These are phyloP conservation scores for Drosera capensis DNA, from an alignment of 148 eudicot species.

Conservation along the genomic window DNA sequence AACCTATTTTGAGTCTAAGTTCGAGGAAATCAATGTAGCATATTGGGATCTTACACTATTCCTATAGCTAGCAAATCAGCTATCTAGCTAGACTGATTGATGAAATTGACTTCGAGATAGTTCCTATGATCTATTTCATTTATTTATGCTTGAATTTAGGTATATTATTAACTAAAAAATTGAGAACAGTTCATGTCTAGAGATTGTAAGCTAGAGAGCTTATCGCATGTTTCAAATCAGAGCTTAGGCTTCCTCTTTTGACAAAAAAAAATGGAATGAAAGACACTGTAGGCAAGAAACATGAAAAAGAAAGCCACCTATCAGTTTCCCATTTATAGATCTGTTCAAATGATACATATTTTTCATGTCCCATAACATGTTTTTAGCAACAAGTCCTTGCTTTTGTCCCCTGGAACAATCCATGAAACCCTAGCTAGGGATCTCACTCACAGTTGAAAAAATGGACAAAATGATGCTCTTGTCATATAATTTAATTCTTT, in stretches of 20 bases:
- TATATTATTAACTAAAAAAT: too few relatives aligned
- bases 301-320: conserved; percentile 6
- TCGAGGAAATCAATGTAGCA: too few relatives aligned
- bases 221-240: too few relatives aligned
- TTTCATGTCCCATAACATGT: conserved; percentile 14
- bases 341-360: conserved; percentile 28
- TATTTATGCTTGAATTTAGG: too few relatives aligned
- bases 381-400: conserved; percentile 20
- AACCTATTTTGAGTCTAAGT: too few relatives aligned
- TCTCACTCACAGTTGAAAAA: neutral
- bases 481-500: neutral
- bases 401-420: conserved; percentile 9
- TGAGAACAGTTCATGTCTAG: too few relatives aligned
- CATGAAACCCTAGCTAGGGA: conserved; percentile 11
- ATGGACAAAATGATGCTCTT: conserved; percentile 5
- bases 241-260: conserved; percentile 23
- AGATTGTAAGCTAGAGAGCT: too few relatives aligned
- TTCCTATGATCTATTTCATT: too few relatives aligned
- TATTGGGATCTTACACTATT: too few relatives aligned
- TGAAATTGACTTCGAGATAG: too few relatives aligned
- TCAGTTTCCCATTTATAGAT: conserved; percentile 39
- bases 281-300: conserved; percentile 8
- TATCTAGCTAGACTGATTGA: too few relatives aligned
- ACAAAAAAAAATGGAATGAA: conserved; percentile 8
- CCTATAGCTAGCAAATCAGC: too few relatives aligned